Conservation (phyloP, 2,329 filamentous ascomycete species). For the Scedosporium dehoogii region DNA sequence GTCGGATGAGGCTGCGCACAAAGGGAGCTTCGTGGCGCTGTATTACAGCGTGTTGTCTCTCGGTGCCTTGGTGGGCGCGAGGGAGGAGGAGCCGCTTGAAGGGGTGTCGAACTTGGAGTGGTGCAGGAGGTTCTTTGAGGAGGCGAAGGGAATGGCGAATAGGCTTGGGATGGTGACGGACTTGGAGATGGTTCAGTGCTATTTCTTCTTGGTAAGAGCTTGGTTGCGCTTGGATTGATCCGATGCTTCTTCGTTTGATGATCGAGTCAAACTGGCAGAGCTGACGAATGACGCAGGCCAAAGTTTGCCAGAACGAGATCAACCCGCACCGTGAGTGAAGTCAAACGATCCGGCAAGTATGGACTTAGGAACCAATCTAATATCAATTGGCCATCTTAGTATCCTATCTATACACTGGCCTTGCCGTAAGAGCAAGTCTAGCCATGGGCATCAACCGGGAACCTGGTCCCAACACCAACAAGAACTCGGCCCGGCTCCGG, state of each 20-base stretch:
- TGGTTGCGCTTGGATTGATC: no score
- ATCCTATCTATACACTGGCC: slow-evolving; percentile 37
- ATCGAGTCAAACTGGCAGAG: background rate
- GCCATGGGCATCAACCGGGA: slow-evolving; percentile 37
- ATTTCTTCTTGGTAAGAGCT: slow-evolving; percentile 31
- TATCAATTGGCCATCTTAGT: slow-evolving; percentile 10
- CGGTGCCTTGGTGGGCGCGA: slow-evolving; percentile 32
- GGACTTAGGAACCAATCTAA: background rate
- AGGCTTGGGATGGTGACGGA: slow-evolving; percentile 31
- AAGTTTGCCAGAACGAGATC: slow-evolving; percentile 38
- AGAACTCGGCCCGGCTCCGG: slow-evolving; percentile 19
- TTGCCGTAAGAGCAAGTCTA: slow-evolving; percentile 34
- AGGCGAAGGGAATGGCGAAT: slow-evolving; percentile 27
- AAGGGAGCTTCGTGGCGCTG: slow-evolving; percentile 30
- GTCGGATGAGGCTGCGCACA: slow-evolving; percentile 13
- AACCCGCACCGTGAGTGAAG: slow-evolving; percentile 30
- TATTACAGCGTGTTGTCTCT: slow-evolving; percentile 37
- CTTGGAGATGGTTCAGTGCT: slow-evolving; percentile 35
- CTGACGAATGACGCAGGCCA: slow-evolving; percentile 22
- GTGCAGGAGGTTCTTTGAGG: slow-evolving; percentile 34
- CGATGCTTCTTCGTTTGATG: no score
- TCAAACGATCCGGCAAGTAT: background rate
- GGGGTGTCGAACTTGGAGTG: slow-evolving; percentile 33
- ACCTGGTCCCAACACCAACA: slow-evolving; percentile 17
- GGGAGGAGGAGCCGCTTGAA: slow-evolving; percentile 31